Evolutionary conservation across 257 asterid species (phyloP).

Genomic region (Salvia rosmarinus): DNA sequence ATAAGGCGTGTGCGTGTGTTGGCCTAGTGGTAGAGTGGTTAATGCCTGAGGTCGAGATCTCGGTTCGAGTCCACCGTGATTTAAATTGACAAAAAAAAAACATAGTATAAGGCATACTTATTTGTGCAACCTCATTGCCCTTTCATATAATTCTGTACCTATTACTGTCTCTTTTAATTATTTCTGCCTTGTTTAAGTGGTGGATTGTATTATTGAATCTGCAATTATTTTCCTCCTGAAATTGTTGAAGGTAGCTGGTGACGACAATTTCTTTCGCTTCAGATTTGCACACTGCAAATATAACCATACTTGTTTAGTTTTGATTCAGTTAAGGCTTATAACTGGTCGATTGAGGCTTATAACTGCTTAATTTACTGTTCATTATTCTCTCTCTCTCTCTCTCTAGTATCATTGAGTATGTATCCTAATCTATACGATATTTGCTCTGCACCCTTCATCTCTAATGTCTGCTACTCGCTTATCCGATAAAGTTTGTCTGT

Average conservation of each 20-base stretch:
- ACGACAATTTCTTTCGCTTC: background rate
- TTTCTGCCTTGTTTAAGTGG: conserved; percentile 1
- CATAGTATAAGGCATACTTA: background rate
- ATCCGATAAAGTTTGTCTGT: background rate
- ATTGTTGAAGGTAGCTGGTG: background rate
- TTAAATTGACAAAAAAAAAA: no score
- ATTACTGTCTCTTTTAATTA: background rate
- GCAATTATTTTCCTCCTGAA: background rate
- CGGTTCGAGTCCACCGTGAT: no score
- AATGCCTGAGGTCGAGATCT: no score
- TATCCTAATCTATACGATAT: background rate
- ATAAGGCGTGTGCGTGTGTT: background rate
- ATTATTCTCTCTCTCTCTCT: background rate
- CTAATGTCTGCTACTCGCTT: conserved; percentile 14
- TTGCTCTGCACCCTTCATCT: background rate
- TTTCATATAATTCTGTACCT: background rate
- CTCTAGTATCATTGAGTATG: background rate
- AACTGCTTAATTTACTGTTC: background rate
- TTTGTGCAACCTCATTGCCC: background rate
- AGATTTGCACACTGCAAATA: background rate
- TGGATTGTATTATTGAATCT: background rate
- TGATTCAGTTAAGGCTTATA: background rate
- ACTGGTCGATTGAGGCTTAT: background rate
- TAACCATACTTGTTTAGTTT: conserved; percentile 1
- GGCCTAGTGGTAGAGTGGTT: no score